Conservation (phyloP, 2,329 filamentous ascomycete species). For the Penicillium sp. region DNA sequence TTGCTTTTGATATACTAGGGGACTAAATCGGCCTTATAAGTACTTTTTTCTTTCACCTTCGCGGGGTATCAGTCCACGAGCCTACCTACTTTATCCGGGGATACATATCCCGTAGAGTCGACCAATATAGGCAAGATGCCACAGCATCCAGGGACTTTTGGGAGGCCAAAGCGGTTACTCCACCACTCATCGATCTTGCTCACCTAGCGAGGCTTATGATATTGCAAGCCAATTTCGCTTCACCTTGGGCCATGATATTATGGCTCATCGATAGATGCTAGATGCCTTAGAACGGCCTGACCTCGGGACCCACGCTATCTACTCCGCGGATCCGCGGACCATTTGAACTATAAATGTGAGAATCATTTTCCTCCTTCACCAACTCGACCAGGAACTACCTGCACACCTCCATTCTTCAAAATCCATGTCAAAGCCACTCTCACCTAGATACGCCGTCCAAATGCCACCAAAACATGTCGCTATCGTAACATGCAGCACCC, state of each 20-base stretch:
- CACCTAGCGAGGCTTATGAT: not conserved
- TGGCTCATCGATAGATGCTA: not conserved
- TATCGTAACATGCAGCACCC: conserved; percentile 38
- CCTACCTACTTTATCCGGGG: not conserved
- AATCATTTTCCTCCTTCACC: not conserved
- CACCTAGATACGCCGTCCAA: not conserved
- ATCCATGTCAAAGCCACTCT: not conserved
- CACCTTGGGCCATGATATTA: not conserved
- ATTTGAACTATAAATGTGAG: not conserved
- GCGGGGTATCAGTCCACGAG: not conserved
- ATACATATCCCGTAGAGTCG: not conserved
- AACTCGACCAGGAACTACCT: not conserved
- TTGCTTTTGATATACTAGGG: not conserved
- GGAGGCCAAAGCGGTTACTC: not conserved
- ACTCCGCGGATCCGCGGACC: not conserved
- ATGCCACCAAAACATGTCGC: conserved; percentile 32
- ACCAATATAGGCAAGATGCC: not conserved
- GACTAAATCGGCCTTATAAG: not conserved
- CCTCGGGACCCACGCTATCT: not conserved
- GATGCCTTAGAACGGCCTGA: not conserved
- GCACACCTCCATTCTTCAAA: not conserved
- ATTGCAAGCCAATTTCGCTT: not conserved
- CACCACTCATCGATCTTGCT: not conserved
- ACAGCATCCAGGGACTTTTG: not conserved
- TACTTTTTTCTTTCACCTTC: not conserved